Evolutionary conservation across 2,329 filamentous ascomycete species (phyloP), one percentile per base, ranked within the genome.

Genomic region (Proliferodiscus dingleyae): DNA sequence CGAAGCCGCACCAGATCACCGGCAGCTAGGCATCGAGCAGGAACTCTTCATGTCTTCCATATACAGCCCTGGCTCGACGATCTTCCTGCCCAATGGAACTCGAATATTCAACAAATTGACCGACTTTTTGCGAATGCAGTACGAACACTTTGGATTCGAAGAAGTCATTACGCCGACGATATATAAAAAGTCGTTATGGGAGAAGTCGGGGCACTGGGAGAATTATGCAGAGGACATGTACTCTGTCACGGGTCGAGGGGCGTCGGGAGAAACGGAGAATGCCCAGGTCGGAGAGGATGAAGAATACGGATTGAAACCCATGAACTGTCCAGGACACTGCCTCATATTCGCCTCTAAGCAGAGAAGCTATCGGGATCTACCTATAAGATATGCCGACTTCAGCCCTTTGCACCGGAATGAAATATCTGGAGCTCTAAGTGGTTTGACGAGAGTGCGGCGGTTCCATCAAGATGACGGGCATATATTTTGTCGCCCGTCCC

Each of bases 201-300:
- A 87, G 59, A 83, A 82, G 55, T 93, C 87, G 0, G 89, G 89
- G 2, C 89, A 95, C 56, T 81, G 90, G 73, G 83, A 91, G 45
- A 94, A 94, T 64, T 95, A 94, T 68, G 83, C 87, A 48, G 84
- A 94, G 60, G 88, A 95, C 61, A 95, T 95, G 89, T 95, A 90
- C 66, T 83, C 85, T 44, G 89, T 95, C 22, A 80, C 71, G 9
- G 78, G 80, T 10, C 52, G 60, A 24, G 59, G 58, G 13, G 57
- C 60, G 6, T 48, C 45, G 3, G 56, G 54, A 8, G 52, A 59
- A 33, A 57, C 47, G 37, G 60, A 68, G 26, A 66, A 67, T 5
- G 64, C 64, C 2, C 72, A 78, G 49, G 52, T 65, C 6, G 73
- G 71, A 16, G 78, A 82, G 51, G 75, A 79, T 50, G 81, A 83